Base-by-base conservation (phyloP, 495 filamentous ascomycete genomes). In the Chaetomium tenue region DNA sequence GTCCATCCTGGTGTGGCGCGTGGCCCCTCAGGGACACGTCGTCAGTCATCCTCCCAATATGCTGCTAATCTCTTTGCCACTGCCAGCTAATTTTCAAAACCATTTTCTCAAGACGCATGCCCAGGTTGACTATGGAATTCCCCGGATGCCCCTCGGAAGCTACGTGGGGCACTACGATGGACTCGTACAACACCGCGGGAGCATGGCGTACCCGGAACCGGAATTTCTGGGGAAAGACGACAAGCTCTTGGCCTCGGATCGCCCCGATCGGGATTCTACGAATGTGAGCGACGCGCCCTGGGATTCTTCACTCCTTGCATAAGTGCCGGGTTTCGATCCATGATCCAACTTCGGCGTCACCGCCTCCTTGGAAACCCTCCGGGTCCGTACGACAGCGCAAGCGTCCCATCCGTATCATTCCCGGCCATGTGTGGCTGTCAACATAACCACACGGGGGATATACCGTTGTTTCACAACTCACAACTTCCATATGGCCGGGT, bases 401-500 rank as follows among this genome's bases (percentile, higher is more conserved):
- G n/a, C 25, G 16, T 37, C 26, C n/a, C 33, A n/a, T 50, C 25
- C 40, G 8, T 20, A 16, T 47, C 7, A 40, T 13, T 13, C 40
- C 16, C 6, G 37, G 22, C 15, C 57, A 40, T 30, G 23, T 7
- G 25, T 16, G 22, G 44, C 5, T 33, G 40, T 16, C 26, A 46
- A 5, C 42, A 2, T 16, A 50, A 2, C 44, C 58, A 60, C 20
- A 60, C 58, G 46, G 55, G 58, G 44, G 37, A 37, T 33, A 60
- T 37, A 2, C 58, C 58, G 58, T n/a, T 12, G 58, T 60, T 5
- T 48, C 44, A 60, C 58, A 50, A 50, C n/a, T 33, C 30, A 5
- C 15, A 33, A 23, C 16, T 37, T 22, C 55, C 46, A 50, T 50
- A 50, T 50, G 44, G 26, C 46, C 8, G 9, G 8, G 58, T 60